Base-by-base conservation (phyloP, 176 grass and related monocot genomes). In the Carex scoparia region DNA sequence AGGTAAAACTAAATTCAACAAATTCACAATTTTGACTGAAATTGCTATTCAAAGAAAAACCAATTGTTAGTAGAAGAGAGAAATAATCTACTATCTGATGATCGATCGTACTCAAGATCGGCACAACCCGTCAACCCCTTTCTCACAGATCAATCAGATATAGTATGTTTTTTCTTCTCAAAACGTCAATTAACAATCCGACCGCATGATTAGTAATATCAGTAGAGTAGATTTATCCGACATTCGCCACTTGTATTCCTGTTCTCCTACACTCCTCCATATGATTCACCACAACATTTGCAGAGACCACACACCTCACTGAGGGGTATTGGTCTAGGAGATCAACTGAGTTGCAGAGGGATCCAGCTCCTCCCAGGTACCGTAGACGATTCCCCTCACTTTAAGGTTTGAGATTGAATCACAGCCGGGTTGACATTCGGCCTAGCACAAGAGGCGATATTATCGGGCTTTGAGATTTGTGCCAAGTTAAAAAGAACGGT, bases 161-260 rank as follows among this genome's bases (percentile, higher is more conserved):
- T 83, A 7, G 87, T 23, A 23, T 87, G 1, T 89, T 54, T 35
- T 31, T 23, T 23, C 23, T 73, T 7, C 84, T 77, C 3, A 91
- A 76, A 0, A 84, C 84, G 55, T 87, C 91, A n/a, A 89, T 15
- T 2, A 84, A 4, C 9, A 92, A 57, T 4, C 83, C 88, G 7
- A 89, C 91, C 28, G 85, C 85, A 19, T 87, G n/a, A 54, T 92
- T 85, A 1, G 91, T 68, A 7, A 83, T 78, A 33, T 89, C 88
- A n/a, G 23, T 8, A 0, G 87, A 73, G 75, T 57, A 89, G 10
- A 82, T 15, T 10, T 69, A 18, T 13, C 69, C 90, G 2, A 82
- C 84, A 66, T 92, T 89, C 10, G 87, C 30, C 32, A 92, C 69
- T 11, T 40, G 30, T 2, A 88, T 46, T 18, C 84, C 84, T 53